Evolutionary conservation across 2,329 filamentous ascomycete species (phyloP).

Genomic region (Fusarium nematophilum): DNA sequence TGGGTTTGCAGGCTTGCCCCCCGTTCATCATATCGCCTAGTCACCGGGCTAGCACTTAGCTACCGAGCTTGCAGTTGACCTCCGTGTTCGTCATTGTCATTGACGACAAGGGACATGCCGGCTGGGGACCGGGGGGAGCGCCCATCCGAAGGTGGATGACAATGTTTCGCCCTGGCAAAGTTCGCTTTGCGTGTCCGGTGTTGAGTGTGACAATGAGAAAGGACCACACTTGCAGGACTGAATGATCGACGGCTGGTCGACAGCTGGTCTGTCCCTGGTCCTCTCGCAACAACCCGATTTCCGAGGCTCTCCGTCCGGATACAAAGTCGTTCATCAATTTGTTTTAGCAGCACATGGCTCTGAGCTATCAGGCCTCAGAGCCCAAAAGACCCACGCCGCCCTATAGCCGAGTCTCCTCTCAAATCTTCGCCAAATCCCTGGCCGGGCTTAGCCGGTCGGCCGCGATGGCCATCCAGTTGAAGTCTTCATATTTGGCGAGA

Average conservation of each 20-base stretch:
- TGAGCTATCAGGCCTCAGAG: constrained; percentile 3
- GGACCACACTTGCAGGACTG: neutral
- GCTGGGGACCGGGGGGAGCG: constrained; percentile 19
- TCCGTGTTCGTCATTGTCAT: constrained; percentile 44
- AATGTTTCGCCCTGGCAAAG: constrained; percentile 13
- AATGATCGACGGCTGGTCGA: constrained; percentile 10
- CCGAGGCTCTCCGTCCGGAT: neutral
- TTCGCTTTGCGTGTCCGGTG: constrained; percentile 3
- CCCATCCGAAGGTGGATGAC: constrained; percentile 19
- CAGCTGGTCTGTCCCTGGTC: neutral
- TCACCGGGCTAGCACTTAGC: constrained; percentile 39
- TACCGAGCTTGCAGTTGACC: constrained; percentile 44
- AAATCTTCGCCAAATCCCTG: neutral
- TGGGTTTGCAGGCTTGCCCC: constrained; percentile 37
- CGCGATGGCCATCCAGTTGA: neutral
- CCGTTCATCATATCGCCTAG: constrained; percentile 39
- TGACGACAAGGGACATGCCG: constrained; percentile 31
- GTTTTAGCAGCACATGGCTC: neutral
- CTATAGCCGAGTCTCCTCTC: neutral
- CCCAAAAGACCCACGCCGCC: constrained; percentile 7
- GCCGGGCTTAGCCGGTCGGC: neutral
- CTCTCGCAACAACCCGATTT: constrained; percentile 2
- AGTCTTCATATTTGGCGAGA: neutral
- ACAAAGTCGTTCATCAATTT: neutral
- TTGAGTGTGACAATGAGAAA: constrained; percentile 2